Evolutionary conservation across 192 early-diverging fungal genomes (phyloP), one percentile per base, ranked within the genome.

Genomic region (Podila epigama): DNA sequence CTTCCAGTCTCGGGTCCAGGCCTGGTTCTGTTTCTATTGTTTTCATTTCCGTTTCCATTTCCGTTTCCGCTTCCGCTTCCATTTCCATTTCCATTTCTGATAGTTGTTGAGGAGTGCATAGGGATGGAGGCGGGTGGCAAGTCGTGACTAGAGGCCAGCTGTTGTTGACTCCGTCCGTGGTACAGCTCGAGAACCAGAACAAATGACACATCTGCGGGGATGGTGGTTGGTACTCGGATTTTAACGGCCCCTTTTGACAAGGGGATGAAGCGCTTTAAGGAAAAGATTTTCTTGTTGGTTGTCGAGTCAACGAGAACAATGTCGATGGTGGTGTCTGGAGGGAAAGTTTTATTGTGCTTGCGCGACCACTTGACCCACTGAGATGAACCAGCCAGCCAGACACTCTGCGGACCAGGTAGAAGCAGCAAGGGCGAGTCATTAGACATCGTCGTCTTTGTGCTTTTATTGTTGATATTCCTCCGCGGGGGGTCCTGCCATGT

Each of bases 101-200:
- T 22, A n/a, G n/a, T n/a, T n/a, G n/a, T n/a, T n/a, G n/a, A n/a
- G n/a, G n/a, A n/a, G n/a, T n/a, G n/a, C n/a, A n/a, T n/a, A n/a
- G n/a, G n/a, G n/a, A n/a, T n/a, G n/a, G n/a, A n/a, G n/a, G n/a
- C n/a, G n/a, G n/a, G n/a, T n/a, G 0, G 18, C n/a, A 28, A n/a
- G 0, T 44, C 12, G 11, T 44, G 4, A 1, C 51, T 44, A 25
- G 40, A 42, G 2, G 51, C 54, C 15, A 75, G 52, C 35, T 60
- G 53, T 37, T 63, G 32, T 42, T 68, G 60, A 64, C 73, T 77
- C 44, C 65, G 52, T 27, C 73, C 73, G 25, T 36, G 66, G 41
- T 68, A 77, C 51, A 77, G 37, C 40, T 77, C 73, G 37, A 77
- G 22, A n/a, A 68, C 66, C 48, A 77, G 31, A 3, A 77, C 73